phyloP scores from a whole-genome alignment of 140 eudicot genomes.

The Stevia rebaudiana region DNA sequence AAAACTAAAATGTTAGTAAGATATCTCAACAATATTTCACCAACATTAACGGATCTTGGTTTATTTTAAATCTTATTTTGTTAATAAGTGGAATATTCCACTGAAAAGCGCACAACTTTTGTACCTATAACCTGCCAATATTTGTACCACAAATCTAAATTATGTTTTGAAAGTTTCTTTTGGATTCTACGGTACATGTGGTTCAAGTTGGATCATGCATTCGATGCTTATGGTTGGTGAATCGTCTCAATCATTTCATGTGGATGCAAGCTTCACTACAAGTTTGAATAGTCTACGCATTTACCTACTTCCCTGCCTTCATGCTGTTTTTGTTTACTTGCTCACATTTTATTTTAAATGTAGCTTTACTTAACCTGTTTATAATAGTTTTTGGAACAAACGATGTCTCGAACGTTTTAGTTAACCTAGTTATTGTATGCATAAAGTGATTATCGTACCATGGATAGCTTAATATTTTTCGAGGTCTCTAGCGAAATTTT shows the following conservation, averaged over 20 bases:
- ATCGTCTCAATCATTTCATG: constrained; percentile 29
- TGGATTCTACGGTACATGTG: constrained; percentile 33
- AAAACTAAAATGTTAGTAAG: constrained; percentile 16
- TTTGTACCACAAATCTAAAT: constrained; percentile 24
- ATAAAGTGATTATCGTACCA: too few species aligned
- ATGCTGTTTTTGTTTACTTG: constrained; percentile 12
- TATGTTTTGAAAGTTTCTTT: constrained; percentile 38
- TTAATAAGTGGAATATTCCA: neutral
- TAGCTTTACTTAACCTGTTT: too few species aligned
- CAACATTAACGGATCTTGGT: constrained; percentile 33
- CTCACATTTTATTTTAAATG: neutral
- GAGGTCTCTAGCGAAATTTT: too few species aligned
- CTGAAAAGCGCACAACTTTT: constrained; percentile 31
- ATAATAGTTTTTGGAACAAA: too few species aligned
- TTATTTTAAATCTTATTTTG: too few species aligned
- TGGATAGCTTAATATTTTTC: too few species aligned
- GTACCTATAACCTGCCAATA: constrained; percentile 41
- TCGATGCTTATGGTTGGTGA: constrained; percentile 37
- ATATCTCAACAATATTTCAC: constrained; percentile 25
- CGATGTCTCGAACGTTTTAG: too few species aligned
- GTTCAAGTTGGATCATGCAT: constrained; percentile 44
- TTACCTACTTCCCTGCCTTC: constrained; percentile 32
- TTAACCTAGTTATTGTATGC: too few species aligned
- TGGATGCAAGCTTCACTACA: constrained; percentile 26
- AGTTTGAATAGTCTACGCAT: constrained; percentile 33